Evolutionary conservation across 1,284 basidiomycete genomes (phyloP).

Genomic region (Ceratobasidium sp.): DNA sequence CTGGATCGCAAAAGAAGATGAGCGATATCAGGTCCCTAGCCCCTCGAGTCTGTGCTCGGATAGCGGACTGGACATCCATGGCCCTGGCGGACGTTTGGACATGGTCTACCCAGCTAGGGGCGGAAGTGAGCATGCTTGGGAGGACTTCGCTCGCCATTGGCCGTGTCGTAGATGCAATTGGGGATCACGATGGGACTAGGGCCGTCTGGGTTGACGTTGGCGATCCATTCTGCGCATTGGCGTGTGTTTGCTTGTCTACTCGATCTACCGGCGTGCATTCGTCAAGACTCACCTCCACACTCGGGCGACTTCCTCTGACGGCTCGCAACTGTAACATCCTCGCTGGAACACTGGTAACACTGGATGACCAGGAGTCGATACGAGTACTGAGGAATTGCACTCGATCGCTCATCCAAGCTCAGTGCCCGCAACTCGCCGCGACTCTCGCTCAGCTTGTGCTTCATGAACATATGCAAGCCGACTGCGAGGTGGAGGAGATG

Average conservation of each 20-base stretch:
- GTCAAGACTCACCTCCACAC: background rate
- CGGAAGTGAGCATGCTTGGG: background rate
- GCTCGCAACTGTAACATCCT: constrained; percentile 25
- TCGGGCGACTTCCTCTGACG: constrained; percentile 1
- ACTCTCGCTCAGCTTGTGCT: constrained; percentile 25
- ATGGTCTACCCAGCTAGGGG: background rate
- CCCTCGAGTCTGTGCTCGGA: constrained; percentile 26
- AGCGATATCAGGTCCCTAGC: constrained; percentile 23
- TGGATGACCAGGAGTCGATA: background rate
- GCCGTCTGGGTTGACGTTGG: constrained; percentile 21
- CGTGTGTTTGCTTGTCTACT: constrained; percentile 1
- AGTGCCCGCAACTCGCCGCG: constrained; percentile 27
- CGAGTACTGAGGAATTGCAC: background rate
- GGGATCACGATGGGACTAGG: background rate
- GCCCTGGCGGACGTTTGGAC: constrained; percentile 10
- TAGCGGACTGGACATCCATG: constrained; percentile 23
- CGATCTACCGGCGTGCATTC: background rate
- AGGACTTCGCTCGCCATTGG: constrained; percentile 8
- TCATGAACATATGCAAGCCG: constrained; percentile 7
- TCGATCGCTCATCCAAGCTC: background rate
- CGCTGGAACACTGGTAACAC: background rate
- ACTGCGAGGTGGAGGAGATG: constrained; percentile 26
- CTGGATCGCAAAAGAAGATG: background rate
- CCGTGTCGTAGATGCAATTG: background rate
- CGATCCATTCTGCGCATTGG: constrained; percentile 32